Percentiles rank a stretch among this genome's conserved stretches.
Conservation (phyloP, 176 grass and related monocot genomes). For the Miscanthus lutarioriparius region DNA sequence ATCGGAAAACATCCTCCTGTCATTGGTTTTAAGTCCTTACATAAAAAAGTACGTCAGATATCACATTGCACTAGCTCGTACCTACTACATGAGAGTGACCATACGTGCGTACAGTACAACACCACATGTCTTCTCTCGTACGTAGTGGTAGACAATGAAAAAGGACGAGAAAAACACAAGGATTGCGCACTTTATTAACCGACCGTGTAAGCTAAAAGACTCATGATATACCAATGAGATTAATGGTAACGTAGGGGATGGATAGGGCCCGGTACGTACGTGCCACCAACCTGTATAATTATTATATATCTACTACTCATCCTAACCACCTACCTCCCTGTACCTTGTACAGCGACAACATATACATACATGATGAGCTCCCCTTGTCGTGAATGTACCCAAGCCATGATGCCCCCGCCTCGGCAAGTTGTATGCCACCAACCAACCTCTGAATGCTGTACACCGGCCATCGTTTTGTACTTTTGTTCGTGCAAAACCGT, state of each 20-base stretch:
- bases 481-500: background rate
- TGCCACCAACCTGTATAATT: background rate
- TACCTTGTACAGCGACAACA: conserved; percentile 19
- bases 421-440: background rate
- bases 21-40: background rate
- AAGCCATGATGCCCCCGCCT: background rate
- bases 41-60: background rate
- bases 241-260: background rate
- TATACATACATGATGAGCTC: conserved; percentile 7
- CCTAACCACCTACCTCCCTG: background rate
- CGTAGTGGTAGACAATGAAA: background rate
- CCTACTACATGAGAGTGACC: background rate
- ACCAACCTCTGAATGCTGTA: background rate
- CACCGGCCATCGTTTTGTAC: background rate
- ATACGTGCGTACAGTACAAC: background rate
- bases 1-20: background rate
- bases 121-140: background rate
- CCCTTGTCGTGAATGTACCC: background rate
- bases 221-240: too few relatives aligned
- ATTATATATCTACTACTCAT: background rate
- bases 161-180: background rate
- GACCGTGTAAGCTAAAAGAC: too few relatives aligned
- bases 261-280: background rate
- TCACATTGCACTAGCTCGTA: too few relatives aligned
- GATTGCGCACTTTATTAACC: background rate